A percentile compares a stretch with the other conserved stretches of the same genome.
Conservation (phyloP, 1,139 yeast genomes). For the Geotrichum europaeum region DNA sequence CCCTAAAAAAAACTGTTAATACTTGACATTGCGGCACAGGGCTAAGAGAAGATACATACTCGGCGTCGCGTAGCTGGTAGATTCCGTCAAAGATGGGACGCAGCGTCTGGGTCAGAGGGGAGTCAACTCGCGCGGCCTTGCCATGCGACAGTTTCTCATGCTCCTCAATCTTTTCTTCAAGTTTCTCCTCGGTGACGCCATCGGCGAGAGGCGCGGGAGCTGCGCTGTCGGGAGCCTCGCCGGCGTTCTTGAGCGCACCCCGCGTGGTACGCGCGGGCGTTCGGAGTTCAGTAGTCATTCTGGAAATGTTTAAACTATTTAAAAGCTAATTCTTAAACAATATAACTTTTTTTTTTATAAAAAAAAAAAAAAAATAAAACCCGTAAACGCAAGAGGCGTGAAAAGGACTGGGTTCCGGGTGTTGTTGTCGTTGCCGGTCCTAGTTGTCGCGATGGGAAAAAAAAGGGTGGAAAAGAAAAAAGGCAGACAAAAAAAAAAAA, state of each 20-base stretch:
- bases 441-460: neutral
- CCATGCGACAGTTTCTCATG: neutral
- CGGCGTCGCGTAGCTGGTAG: conserved; percentile 30
- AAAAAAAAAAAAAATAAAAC: neutral
- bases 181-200: neutral
- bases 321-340: neutral
- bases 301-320: neutral
- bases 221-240: neutral
- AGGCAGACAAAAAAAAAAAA: neutral
- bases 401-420: neutral
- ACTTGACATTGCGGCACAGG: neutral
- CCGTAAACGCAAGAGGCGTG: neutral
- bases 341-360: too few species aligned
- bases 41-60: conserved; percentile 8
- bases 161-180: conserved; percentile 6
- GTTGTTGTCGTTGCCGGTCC: conserved; percentile 1
- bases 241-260: conserved; percentile 5
- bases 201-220: neutral
- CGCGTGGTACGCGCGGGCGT: conserved; percentile 9
- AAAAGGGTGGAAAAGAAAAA: neutral
- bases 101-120: conserved; percentile 8
- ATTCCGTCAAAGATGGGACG: conserved; percentile 32
- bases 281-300: neutral
- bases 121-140: conserved; percentile 1
- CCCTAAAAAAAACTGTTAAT: conserved; percentile 20